These are phyloP conservation scores for Spergularia azorica DNA, from an alignment of 179 eudicot species.

Conservation along the genomic window DNA sequence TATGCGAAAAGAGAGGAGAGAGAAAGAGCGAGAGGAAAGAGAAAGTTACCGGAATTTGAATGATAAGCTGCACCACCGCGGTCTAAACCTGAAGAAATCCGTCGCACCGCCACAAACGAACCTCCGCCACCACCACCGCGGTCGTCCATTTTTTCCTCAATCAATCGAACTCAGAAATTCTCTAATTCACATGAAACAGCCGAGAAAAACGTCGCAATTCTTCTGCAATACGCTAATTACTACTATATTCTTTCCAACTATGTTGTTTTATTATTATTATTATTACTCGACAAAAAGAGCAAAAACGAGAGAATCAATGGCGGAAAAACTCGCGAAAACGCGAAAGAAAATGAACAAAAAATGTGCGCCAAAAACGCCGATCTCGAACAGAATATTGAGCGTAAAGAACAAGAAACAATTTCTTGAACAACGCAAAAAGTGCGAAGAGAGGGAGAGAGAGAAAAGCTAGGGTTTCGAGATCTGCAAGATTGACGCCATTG, in stretches of 20 bases:
- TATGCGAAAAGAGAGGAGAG: conserved; percentile 3
- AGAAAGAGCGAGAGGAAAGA: background rate
- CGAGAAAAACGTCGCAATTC: background rate
- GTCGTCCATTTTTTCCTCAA: conserved; percentile 39
- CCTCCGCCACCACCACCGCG: conserved; percentile 47
- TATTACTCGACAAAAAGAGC: background rate
- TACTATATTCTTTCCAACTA: background rate
- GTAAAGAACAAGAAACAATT: conserved; percentile 28
- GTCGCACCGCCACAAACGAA: conserved; percentile 55
- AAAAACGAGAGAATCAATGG: conserved; percentile 16
- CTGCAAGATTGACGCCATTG: conserved; percentile 47
- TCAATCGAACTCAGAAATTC: conserved; percentile 8
- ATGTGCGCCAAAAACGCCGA: conserved; percentile 31
- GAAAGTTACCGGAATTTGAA: conserved; percentile 48
- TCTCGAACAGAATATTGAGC: conserved; percentile 24
- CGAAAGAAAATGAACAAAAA: background rate
- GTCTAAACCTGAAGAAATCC: conserved; percentile 48
- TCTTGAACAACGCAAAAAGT: conserved; percentile 17
- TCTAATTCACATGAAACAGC: conserved; percentile 13
- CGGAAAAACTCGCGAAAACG: conserved; percentile 1
- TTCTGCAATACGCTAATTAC: background rate
- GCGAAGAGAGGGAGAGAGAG: conserved; percentile 7
- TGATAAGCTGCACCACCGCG: conserved; percentile 42
- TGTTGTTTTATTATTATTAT: background rate
- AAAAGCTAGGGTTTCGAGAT: conserved; percentile 55